These are phyloP conservation scores for Cladobotryum mycophilum DNA, from an alignment of 2,329 filamentous ascomycete species.

Conservation along the genomic window DNA sequence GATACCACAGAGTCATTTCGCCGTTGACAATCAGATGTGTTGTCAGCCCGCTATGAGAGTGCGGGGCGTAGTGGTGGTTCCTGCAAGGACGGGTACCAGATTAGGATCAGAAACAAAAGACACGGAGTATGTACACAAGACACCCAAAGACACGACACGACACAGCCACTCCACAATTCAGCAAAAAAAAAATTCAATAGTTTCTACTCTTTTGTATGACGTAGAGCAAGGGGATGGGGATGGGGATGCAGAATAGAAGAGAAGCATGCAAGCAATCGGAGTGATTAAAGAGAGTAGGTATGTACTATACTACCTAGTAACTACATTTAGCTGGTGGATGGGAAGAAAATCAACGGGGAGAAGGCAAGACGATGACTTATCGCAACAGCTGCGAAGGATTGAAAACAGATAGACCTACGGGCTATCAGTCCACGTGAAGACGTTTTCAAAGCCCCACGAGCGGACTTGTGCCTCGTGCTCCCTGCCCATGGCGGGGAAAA, in stretches of 20 bases:
- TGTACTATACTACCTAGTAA: too few relatives aligned
- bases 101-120: too few relatives aligned
- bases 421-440: constrained; percentile 67
- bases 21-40: constrained; percentile 64
- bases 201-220: background rate
- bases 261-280: background rate
- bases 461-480: constrained; percentile 52
- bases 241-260: background rate
- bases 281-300: too few relatives aligned
- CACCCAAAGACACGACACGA: too few relatives aligned
- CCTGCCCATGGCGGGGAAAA: constrained; percentile 19
- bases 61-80: constrained; percentile 62
- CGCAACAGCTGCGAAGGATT: too few relatives aligned
- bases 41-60: constrained; percentile 57
- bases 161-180: constrained; percentile 1
- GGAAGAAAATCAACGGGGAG: too few relatives aligned
- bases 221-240: background rate
- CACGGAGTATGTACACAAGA: background rate
- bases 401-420: constrained; percentile 45
- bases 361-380: too few relatives aligned
- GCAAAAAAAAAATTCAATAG: background rate
- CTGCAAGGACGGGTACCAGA: constrained; percentile 30
- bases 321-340: too few relatives aligned
- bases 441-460: constrained; percentile 62
- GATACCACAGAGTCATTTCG: constrained; percentile 61